Percentiles rank a stretch among this genome's conserved stretches.
phyloP scores from a whole-genome alignment of 768 basidiomycete species.

The Mycena chlorophos region DNA sequence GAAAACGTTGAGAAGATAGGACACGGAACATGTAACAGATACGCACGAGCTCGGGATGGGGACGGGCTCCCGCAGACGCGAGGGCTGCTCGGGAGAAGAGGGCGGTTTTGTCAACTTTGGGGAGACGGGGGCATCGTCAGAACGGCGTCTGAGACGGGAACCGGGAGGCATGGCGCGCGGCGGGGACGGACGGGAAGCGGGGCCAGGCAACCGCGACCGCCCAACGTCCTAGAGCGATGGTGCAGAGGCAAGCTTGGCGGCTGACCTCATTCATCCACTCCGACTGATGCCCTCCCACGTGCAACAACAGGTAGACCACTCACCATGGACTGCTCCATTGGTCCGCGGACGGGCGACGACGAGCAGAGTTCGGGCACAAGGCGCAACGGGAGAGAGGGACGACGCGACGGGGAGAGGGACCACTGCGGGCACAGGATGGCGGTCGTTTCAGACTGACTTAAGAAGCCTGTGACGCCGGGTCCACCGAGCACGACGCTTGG shows the following conservation, averaged over 20 bases:
- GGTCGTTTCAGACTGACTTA: background rate
- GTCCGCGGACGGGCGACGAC: background rate
- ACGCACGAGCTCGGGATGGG: conserved; percentile 47
- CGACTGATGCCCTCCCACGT: conserved; percentile 17
- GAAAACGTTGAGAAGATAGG: no score
- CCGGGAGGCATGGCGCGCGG: conserved; percentile 45
- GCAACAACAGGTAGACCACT: background rate
- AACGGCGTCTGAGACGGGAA: conserved; percentile 45
- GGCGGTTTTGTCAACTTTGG: conserved; percentile 40
- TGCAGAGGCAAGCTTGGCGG: no score
- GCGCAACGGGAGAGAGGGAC: no score
- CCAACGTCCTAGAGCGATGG: no score
- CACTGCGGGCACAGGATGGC: conserved; percentile 4
- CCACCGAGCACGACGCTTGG: background rate
- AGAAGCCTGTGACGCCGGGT: background rate
- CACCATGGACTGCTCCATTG: no score
- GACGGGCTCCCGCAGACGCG: conserved; percentile 29
- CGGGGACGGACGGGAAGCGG: conserved; percentile 10
- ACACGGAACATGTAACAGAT: no score
- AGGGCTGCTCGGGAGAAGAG: conserved; percentile 41
- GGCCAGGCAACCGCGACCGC: no score
- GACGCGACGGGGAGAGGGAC: no score
- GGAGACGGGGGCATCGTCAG: conserved; percentile 39
- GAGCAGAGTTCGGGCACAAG: background rate
- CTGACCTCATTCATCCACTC: conserved; percentile 28